Conservation (phyloP, 441 rosid species). For the Oxalis stricta region DNA sequence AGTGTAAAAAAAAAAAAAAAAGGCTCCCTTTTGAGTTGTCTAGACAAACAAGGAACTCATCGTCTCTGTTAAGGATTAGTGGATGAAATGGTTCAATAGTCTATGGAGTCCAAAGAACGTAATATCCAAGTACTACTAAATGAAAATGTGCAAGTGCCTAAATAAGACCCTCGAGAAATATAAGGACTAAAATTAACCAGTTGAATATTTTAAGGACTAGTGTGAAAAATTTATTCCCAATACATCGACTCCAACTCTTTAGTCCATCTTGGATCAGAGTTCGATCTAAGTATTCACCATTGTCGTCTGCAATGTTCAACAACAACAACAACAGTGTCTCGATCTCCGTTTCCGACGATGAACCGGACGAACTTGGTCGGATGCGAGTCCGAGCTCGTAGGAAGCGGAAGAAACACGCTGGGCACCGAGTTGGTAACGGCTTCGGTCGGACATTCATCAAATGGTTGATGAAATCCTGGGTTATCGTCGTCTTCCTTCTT, state of each 20-base stretch:
- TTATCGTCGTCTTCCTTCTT: conserved; percentile 35
- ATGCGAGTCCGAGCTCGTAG: conserved; percentile 52
- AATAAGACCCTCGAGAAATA: no score
- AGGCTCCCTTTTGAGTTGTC: no score
- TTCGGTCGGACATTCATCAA: conserved; percentile 33
- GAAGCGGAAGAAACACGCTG: conserved; percentile 63
- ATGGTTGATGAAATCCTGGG: conserved; percentile 54
- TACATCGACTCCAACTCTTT: background rate
- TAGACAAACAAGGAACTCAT: no score
- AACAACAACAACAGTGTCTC: conserved; percentile 36
- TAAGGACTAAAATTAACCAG: no score
- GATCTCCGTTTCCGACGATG: conserved; percentile 76
- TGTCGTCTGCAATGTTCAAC: conserved; percentile 29
- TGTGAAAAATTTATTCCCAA: no score
- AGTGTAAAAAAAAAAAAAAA: no score
- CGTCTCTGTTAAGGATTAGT: no score
- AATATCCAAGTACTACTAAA: no score
- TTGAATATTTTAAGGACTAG: no score
- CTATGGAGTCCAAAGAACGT: no score
- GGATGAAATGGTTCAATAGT: no score
- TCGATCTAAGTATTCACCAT: background rate
- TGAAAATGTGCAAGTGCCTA: no score
- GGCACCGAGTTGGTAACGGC: conserved; percentile 27
- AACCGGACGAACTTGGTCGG: conserved; percentile 50
- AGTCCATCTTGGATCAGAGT: background rate